Evolutionary conservation across 2,329 filamentous ascomycete species (phyloP).

Genomic region (Ceratocystis variospora): DNA sequence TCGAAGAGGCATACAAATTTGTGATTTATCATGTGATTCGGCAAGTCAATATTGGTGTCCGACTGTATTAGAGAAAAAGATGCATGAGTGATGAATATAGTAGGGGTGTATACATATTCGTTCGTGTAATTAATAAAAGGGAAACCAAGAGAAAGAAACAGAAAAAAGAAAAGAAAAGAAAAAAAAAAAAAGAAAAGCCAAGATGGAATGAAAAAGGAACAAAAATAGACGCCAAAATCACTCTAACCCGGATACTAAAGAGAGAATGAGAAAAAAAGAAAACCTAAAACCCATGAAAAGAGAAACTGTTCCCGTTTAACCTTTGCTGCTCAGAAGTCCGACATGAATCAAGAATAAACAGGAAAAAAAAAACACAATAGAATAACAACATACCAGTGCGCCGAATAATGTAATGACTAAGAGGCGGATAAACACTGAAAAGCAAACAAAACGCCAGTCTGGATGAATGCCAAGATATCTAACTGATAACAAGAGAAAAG

Average conservation of each 20-base stretch:
- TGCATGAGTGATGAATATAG: not conserved
- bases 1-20: too few relatives aligned
- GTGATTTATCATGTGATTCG: not conserved
- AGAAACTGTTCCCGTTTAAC: too few relatives aligned
- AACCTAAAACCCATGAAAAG: not conserved
- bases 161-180: not conserved
- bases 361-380: not conserved
- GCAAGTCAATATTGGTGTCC: too few relatives aligned
- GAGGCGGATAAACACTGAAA: not conserved
- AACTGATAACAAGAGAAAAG: not conserved
- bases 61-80: not conserved
- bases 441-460: not conserved
- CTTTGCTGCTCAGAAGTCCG: too few relatives aligned
- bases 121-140: slow-evolving; percentile 23
- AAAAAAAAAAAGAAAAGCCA: not conserved
- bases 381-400: not conserved
- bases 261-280: not conserved
- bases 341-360: not conserved
- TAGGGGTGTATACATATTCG: not conserved
- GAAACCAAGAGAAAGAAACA: slow-evolving; percentile 17
- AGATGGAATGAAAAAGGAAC: slow-evolving; percentile 9
- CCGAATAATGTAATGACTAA: not conserved
- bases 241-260: not conserved
- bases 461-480: not conserved
- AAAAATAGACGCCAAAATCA: not conserved